Evolutionary conservation across 1,139 yeast genomes (phyloP).

Genomic region (Nakaseomyces kungkrabaensis): DNA sequence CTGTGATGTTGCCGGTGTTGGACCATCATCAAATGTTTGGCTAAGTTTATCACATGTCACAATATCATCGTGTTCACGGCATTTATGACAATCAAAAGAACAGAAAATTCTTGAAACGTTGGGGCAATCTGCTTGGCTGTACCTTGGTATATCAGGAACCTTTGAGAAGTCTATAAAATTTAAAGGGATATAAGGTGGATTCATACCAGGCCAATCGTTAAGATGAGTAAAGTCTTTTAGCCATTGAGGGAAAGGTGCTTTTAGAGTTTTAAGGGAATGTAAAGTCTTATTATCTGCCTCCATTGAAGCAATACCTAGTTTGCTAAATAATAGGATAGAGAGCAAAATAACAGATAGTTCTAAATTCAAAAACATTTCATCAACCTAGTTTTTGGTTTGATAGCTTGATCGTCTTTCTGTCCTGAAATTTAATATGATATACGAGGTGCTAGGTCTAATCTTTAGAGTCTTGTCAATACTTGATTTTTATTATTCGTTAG

Average conservation of each 20-base stretch:
- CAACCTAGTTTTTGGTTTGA: too few species aligned
- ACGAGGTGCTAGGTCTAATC: too few species aligned
- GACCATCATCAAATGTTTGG: slow-evolving; percentile 95
- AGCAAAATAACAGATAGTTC: too few species aligned
- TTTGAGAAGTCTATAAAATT: slow-evolving; percentile 51
- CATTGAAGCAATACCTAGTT: too few species aligned
- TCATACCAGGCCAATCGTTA: slow-evolving; percentile 68
- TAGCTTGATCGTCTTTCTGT: too few species aligned
- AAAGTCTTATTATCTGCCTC: too few species aligned
- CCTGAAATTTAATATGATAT: too few species aligned
- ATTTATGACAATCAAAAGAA: slow-evolving; percentile 78
- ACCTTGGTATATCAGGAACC: slow-evolving; percentile 41
- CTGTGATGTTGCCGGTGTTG: slow-evolving; percentile 58
- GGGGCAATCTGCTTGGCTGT: slow-evolving; percentile 54
- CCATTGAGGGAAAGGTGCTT: slow-evolving; percentile 60
- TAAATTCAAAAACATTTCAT: too few species aligned
- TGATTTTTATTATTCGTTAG: too few species aligned
- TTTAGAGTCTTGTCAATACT: too few species aligned
- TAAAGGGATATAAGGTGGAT: slow-evolving; percentile 80
- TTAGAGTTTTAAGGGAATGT: not conserved
- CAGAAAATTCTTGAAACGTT: slow-evolving; percentile 43
- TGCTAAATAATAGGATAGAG: too few species aligned
- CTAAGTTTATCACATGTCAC: slow-evolving; percentile 62
- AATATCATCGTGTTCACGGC: slow-evolving; percentile 71
- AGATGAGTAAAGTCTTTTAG: slow-evolving; percentile 63